phyloP scores from a whole-genome alignment of 2,329 filamentous ascomycete species.

The Fusarium abutilonis region DNA sequence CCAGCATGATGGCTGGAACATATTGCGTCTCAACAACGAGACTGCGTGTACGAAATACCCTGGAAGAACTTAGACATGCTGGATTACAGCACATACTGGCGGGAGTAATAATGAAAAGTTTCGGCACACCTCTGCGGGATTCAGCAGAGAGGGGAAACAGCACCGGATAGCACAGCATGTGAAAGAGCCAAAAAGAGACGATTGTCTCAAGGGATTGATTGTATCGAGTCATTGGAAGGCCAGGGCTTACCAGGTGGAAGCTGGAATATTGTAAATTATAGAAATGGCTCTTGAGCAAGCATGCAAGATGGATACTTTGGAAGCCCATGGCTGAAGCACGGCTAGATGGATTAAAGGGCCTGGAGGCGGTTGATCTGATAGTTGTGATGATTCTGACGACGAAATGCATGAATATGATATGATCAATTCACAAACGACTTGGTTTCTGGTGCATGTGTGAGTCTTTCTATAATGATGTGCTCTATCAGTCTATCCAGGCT shows the following conservation, averaged over 20 bases:
- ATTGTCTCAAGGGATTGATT: conserved; percentile 32
- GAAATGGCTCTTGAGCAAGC: conserved; percentile 35
- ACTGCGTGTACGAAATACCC: conserved; percentile 48
- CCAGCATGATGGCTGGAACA: conserved; percentile 22
- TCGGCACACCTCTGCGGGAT: conserved; percentile 34
- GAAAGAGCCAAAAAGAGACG: conserved; percentile 29
- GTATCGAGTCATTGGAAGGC: conserved; percentile 31
- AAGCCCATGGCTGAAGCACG: conserved; percentile 14
- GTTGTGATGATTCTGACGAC: conserved; percentile 47
- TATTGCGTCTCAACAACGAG: conserved; percentile 43
- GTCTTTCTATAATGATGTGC: not conserved
- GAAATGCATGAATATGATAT: conserved; percentile 51
- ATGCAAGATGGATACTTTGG: conserved; percentile 18
- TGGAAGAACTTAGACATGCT: conserved; percentile 45
- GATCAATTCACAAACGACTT: conserved; percentile 40
- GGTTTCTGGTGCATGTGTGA: not conserved
- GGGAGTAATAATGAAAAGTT: conserved; percentile 45
- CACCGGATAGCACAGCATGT: conserved; percentile 23
- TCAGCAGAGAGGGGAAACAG: conserved; percentile 34
- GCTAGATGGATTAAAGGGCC: conserved; percentile 18
- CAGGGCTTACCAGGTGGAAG: conserved; percentile 19
- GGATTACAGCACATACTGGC: conserved; percentile 43
- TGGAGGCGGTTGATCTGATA: conserved; percentile 41
- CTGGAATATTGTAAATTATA: conserved; percentile 45
- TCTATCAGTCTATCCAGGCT: conserved; percentile 7